Percentiles rank a stretch among this genome's conserved stretches.
Conservation (phyloP, 1,284 basidiomycete genomes). For the Rhizoctonia solani region DNA sequence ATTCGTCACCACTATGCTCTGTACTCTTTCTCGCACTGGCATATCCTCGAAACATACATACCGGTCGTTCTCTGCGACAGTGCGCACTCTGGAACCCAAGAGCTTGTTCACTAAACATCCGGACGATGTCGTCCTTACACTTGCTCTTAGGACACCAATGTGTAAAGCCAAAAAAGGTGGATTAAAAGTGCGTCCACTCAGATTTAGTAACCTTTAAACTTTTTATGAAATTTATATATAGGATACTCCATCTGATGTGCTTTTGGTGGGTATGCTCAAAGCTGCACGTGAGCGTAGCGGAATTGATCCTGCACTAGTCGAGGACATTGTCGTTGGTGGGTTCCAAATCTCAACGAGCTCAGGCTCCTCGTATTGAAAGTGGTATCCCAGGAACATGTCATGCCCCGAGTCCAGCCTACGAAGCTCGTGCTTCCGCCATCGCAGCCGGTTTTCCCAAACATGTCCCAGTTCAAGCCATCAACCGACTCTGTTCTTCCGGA, state of each 20-base stretch:
- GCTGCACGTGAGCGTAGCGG: slow-evolving; percentile 54
- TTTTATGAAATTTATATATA: background rate
- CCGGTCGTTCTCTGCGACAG: slow-evolving; percentile 28
- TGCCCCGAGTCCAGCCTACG: slow-evolving; percentile 72
- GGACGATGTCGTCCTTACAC: slow-evolving; percentile 85
- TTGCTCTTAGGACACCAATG: slow-evolving; percentile 78
- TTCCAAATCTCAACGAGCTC: slow-evolving; percentile 12
- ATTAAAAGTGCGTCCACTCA: slow-evolving; percentile 52
- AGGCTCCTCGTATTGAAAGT: too few relatives aligned
- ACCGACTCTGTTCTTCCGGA: slow-evolving; percentile 82
- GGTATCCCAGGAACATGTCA: slow-evolving; percentile 86
- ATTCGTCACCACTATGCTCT: background rate
- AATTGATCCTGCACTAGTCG: slow-evolving; percentile 63
- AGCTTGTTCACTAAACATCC: slow-evolving; percentile 54
- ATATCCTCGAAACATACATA: background rate
- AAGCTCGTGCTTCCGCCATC: slow-evolving; percentile 76
- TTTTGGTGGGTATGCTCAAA: slow-evolving; percentile 70
- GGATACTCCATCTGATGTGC: slow-evolving; percentile 72
- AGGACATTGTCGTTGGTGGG: slow-evolving; percentile 81
- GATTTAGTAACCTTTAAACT: background rate
- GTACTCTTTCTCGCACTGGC: background rate
- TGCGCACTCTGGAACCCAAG: slow-evolving; percentile 28
- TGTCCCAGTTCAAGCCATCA: slow-evolving; percentile 79
- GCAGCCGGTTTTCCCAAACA: slow-evolving; percentile 79
- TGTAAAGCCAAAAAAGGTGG: slow-evolving; percentile 80